Base-by-base conservation (phyloP, 495 filamentous ascomycete species). In the Trichoderma erinaceum region DNA sequence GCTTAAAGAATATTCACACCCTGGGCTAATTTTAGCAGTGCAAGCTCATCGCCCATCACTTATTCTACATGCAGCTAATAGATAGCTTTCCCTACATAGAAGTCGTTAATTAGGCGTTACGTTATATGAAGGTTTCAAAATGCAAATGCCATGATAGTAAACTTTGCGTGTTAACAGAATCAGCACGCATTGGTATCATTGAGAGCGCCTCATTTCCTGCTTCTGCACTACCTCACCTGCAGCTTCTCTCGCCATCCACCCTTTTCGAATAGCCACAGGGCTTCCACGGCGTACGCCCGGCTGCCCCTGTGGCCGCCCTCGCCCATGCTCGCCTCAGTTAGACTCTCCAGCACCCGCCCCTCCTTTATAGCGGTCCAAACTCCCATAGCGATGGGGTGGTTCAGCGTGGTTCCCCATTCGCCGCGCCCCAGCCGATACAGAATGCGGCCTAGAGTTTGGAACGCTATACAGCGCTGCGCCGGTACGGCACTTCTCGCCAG, bases 221-320 rank as follows among this genome's bases (percentile, higher is more conserved):
- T 41, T 65, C 21, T 23, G 7, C n/a, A 16, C 38, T 44, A 67
- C 35, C 67, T 61, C 27, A 61, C 67, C 41, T 64, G 25, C 73
- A 73, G 74, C 70, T 68, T 75, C 80, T 78, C 75, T 83, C 86
- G 79, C 80, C 80, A 83, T 0, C 92, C 92, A 0, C 92, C 91
- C 78, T 88, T 91, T 80, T 92, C 87, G 85, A 90, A 95, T 56
- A 97, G 74, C 94, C 95, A 97, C 41, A 97, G 79, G 35, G 93
- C 93, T 78, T 99, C 95, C 23, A 88, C 86, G 44, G 95, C 95
- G 85, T 91, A 95, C 2, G 88, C 87, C 71, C 87, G 85, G 25
- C 89, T 88, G 73, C 89, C 84, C 64, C 79, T 66, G 73, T 86
- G 84, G 0, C 84, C 84, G n/a, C 74, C 82, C 67, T 81, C 81